These are phyloP conservation scores for Phytophthora gonapodyides DNA, from an alignment of 352 stramenopile genomes.

Conservation along the genomic window DNA sequence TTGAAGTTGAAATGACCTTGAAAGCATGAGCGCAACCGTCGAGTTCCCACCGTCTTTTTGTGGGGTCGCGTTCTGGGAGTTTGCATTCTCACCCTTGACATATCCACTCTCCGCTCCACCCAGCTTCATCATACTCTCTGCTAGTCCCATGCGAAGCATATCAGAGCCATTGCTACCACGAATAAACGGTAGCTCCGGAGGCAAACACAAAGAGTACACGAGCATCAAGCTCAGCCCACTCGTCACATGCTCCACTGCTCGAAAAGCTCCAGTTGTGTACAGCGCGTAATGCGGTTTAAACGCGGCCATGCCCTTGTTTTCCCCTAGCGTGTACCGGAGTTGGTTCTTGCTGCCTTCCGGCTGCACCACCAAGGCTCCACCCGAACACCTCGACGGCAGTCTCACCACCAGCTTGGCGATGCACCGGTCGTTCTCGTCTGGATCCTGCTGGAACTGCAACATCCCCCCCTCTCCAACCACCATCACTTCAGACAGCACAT, in stretches of 20 bases:
- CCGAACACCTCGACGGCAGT: slow-evolving; percentile 14
- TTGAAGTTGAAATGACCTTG: background rate
- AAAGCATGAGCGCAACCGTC: slow-evolving; percentile 14
- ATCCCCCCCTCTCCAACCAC: slow-evolving; percentile 2
- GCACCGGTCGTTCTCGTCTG: slow-evolving; percentile 13
- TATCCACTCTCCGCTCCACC: background rate
- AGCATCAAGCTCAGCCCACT: slow-evolving; percentile 16
- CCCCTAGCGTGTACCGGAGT: slow-evolving; percentile 12
- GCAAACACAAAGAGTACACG: slow-evolving; percentile 18
- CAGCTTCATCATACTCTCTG: slow-evolving; percentile 8
- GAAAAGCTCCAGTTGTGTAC: slow-evolving; percentile 11
- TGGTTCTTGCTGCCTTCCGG: slow-evolving; percentile 7
- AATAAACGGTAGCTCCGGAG: slow-evolving; percentile 11
- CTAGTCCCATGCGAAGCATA: slow-evolving; percentile 8
- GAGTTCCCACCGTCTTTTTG: background rate
- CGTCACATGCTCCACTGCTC: slow-evolving; percentile 16
- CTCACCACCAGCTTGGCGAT: slow-evolving; percentile 19
- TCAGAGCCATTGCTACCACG: slow-evolving; percentile 5
- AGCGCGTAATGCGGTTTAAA: slow-evolving; percentile 19
- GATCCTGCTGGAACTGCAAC: slow-evolving; percentile 8
- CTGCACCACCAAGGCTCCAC: slow-evolving; percentile 16
- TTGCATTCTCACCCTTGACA: slow-evolving; percentile 1
- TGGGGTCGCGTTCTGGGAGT: background rate
- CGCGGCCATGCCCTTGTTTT: slow-evolving; percentile 2
- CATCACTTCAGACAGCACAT: slow-evolving; percentile 21